A percentile compares a stretch with the other conserved stretches of the same genome.
Evolutionary conservation across 805 yeast species (phyloP).

Genomic region (Candida palmyrensis): DNA sequence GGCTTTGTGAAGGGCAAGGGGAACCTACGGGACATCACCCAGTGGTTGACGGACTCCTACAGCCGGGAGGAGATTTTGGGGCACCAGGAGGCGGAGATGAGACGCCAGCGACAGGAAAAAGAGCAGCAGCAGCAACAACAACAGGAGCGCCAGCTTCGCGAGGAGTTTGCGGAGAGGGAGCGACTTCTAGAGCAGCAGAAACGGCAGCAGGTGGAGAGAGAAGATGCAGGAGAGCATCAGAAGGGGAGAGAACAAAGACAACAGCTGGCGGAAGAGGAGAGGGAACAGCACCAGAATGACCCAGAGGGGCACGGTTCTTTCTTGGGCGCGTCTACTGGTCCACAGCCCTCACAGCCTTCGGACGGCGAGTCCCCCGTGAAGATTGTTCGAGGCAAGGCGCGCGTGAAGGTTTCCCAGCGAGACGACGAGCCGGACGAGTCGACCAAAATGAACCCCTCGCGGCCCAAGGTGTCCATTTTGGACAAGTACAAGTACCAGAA

Average conservation of each 20-base stretch:
- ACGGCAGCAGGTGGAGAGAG: not conserved
- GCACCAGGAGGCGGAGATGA: conserved; percentile 11
- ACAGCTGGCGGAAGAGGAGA: not conserved
- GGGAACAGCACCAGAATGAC: not conserved
- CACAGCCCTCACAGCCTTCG: too few relatives aligned
- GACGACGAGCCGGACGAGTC: conserved; percentile 13
- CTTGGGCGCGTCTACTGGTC: too few relatives aligned
- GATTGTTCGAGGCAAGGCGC: conserved; percentile 23
- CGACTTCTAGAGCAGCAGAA: conserved; percentile 1
- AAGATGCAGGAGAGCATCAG: too few relatives aligned
- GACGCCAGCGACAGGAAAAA: conserved; percentile 8
- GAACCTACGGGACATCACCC: conserved; percentile 33
- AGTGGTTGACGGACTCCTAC: conserved; percentile 33
- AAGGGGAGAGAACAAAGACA: too few relatives aligned
- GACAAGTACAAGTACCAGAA: conserved; percentile 36
- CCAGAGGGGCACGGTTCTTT: too few relatives aligned
- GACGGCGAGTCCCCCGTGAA: conserved; percentile 36
- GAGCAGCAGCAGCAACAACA: conserved; percentile 5
- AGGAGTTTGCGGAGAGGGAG: conserved; percentile 4
- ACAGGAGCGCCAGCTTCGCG: not conserved
- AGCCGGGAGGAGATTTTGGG: conserved; percentile 20
- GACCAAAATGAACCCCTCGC: conserved; percentile 36
- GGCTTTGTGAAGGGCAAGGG: conserved; percentile 41
- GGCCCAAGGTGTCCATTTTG: conserved; percentile 37
- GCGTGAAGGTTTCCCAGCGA: conserved; percentile 17